Percentiles rank a stretch among this genome's conserved stretches.
Conservation (phyloP, 2,329 filamentous ascomycete species). For the Aspergillus floridensis region DNA sequence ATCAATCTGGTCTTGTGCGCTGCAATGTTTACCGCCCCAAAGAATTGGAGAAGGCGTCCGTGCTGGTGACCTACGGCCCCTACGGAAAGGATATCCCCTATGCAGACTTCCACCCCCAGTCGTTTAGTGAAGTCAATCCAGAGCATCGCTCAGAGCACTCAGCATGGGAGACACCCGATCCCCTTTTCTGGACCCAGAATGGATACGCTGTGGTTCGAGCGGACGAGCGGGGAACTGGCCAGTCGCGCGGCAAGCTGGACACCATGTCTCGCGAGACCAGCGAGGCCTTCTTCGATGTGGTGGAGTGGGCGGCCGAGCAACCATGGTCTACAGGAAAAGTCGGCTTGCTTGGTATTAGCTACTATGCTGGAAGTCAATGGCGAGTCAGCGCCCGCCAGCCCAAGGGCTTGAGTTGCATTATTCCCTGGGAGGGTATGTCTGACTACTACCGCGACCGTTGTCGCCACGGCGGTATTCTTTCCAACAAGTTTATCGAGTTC, state of each 20-base stretch:
- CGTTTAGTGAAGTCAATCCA: constrained; percentile 54
- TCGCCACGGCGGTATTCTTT: constrained; percentile 61
- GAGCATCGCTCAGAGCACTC: constrained; percentile 55
- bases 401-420: constrained; percentile 51
- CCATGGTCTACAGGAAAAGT: constrained; percentile 53
- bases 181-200: constrained; percentile 54
- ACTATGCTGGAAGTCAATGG: constrained; percentile 56
- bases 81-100: constrained; percentile 73
- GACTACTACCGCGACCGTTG: constrained; percentile 59
- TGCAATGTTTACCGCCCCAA: constrained; percentile 54
- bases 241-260: constrained; percentile 53
- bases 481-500: constrained; percentile 58
- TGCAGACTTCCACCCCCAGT: constrained; percentile 50
- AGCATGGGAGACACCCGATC: constrained; percentile 60
- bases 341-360: constrained; percentile 52
- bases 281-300: constrained; percentile 52
- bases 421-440: constrained; percentile 58
- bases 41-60: constrained; percentile 47
- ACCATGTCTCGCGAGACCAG: constrained; percentile 54
- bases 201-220: constrained; percentile 57
- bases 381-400: constrained; percentile 53
- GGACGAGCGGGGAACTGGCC: constrained; percentile 53
- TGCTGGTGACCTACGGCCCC: constrained; percentile 68
- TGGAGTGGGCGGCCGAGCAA: constrained; percentile 53
- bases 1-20: constrained; percentile 42